Evolutionary conservation across 257 asterid genomes (phyloP), one percentile per base, ranked within the genome.

Genomic region (Lycium barbarum): DNA sequence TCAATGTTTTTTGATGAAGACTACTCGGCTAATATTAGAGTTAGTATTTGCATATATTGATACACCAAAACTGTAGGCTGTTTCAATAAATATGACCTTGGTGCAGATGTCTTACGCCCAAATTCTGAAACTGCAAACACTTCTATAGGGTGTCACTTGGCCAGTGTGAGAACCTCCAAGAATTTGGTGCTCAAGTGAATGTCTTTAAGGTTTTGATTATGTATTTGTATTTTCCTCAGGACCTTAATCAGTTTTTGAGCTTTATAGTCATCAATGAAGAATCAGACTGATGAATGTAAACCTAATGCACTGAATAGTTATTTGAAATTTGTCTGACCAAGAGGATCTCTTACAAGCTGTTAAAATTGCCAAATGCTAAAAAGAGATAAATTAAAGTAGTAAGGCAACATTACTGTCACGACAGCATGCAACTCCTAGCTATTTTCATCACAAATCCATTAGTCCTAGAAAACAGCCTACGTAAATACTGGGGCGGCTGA

Each of bases 321-420:
- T 26, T 26, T 26, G 33, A 26, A 0, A 26, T 26, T 26, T 26
- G 33, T 26, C 33, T 26, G 33, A 26, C 6, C 61, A 55, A 10
- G 12, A 40, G 45, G 45, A 0, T 40, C 4, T 40, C 45, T 97
- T 84, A 93, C 55, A 49, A 49, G 12, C 10, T 9, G 55, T 12
- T 54, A 54, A 18, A 54, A 54, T 10, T 54, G 15, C 0, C 17
- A 54, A 54, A 54, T 54, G 18, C 59, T 54, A 54, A 54, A 54
- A 11, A 54, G 59, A 54, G 59, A 54, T 11, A 54, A 54, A 54
- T 54, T 54, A 54, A 13, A 11, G 59, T 54, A 51, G 2, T 10
- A 51, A 8, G 10, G 12, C 55, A 51, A 51, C 55, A 51, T 12
- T 54, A 12, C 18, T 0, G 18, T 55, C 18, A 4, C 61, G 17